These are phyloP conservation scores for Emergomyces pasteurianus DNA, from an alignment of 2,329 filamentous ascomycete species.

Conservation along the genomic window DNA sequence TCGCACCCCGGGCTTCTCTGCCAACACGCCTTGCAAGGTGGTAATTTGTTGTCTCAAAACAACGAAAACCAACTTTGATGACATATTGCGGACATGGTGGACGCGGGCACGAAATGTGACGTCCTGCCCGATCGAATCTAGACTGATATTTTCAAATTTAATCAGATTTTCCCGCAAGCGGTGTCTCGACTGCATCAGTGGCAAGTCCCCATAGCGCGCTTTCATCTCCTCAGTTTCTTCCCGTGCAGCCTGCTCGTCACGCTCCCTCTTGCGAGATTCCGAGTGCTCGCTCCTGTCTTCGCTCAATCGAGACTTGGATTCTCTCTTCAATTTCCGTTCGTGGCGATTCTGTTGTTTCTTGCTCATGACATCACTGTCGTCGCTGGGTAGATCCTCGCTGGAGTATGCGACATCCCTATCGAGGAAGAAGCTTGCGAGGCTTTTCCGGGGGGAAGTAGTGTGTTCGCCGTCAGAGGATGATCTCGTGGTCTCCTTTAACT, in stretches of 20 bases:
- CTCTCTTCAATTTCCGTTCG: constrained; percentile 26
- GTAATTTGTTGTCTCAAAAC: constrained; percentile 73
- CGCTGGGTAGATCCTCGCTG: constrained; percentile 30
- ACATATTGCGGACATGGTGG: constrained; percentile 70
- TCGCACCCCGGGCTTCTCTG: constrained; percentile 46
- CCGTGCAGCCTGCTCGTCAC: constrained; percentile 36
- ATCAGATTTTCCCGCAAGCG: constrained; percentile 37
- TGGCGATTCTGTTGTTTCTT: constrained; percentile 36
- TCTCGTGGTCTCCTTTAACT: constrained; percentile 21
- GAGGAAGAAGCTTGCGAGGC: constrained; percentile 30
- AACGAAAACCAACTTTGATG: constrained; percentile 70
- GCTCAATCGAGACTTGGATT: constrained; percentile 25
- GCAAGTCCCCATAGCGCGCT: constrained; percentile 46
- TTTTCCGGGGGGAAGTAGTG: constrained; percentile 27
- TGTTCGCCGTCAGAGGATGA: constrained; percentile 14
- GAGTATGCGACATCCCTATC: constrained; percentile 31
- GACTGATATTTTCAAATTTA: constrained; percentile 41
- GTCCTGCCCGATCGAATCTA: constrained; percentile 44
- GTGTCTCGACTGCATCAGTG: constrained; percentile 46
- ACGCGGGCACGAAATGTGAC: constrained; percentile 60
- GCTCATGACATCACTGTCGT: constrained; percentile 23
- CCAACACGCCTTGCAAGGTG: constrained; percentile 74
- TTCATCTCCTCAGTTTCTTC: constrained; percentile 49
- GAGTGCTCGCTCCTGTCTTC: constrained; percentile 25
- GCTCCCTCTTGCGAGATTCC: constrained; percentile 27